Percentiles rank a stretch among this genome's conserved stretches.
These are phyloP conservation scores for Adansonia grandidieri DNA, from an alignment of 441 rosid genomes.

Conservation along the genomic window DNA sequence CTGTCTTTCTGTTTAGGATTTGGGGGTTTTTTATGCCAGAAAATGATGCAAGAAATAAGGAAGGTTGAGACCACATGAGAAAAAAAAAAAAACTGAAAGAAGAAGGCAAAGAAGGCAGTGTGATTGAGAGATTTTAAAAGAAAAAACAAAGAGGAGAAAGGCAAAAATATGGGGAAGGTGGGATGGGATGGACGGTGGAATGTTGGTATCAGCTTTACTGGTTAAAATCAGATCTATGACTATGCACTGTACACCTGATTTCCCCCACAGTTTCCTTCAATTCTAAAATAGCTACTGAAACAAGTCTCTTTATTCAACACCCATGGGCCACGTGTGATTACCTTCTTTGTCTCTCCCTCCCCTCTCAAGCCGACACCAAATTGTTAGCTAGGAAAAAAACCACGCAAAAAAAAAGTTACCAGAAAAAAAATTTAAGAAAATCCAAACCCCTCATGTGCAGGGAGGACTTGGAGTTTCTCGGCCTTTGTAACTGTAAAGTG, in stretches of 20 bases:
- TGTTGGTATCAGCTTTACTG: slow-evolving; percentile 39
- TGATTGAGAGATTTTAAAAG: slow-evolving; percentile 28
- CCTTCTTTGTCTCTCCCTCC: not conserved
- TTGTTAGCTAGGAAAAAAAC: not conserved
- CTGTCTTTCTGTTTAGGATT: slow-evolving; percentile 17
- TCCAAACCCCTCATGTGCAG: not conserved
- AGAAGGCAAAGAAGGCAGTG: slow-evolving; percentile 5
- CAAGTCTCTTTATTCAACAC: slow-evolving; percentile 34
- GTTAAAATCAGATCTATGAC: slow-evolving; percentile 34
- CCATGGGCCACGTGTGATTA: slow-evolving; percentile 34
- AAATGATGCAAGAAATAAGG: slow-evolving; percentile 21
- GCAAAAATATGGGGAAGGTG: not conserved
- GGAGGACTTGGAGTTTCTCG: slow-evolving; percentile 3
- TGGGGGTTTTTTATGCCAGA: slow-evolving; percentile 20
- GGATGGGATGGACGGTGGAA: slow-evolving; percentile 33
- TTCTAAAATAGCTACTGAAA: slow-evolving; percentile 31
- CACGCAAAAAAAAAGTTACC: not conserved
- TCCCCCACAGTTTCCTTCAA: slow-evolving; percentile 32
- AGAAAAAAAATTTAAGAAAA: not conserved
- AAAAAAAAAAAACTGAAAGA: not conserved
- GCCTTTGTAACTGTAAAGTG: not conserved
- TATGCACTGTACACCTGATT: slow-evolving; percentile 26
- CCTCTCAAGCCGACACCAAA: not conserved
- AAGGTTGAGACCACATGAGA: not conserved
- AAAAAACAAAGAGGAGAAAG: slow-evolving; percentile 8